Evolutionary conservation across 306 rosid species (phyloP), one percentile per base, ranked within the genome.

Genomic region (Amphicarpaea edgeworthii): DNA sequence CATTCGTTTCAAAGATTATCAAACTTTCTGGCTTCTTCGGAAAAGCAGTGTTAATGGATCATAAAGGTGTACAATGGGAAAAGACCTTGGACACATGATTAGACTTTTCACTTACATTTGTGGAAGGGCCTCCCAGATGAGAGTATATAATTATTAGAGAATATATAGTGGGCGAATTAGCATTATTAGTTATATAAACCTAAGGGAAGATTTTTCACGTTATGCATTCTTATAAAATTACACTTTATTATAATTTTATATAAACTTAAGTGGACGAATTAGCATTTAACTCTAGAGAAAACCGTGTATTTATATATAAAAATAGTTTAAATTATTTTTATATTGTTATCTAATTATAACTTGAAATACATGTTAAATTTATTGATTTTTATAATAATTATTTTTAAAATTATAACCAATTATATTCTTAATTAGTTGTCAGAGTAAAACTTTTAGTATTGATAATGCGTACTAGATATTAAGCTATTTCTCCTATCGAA

Each of bases 31-130:
- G 12, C 41, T 59, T 59, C 40, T 28, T 26, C 1, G 11, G 16
- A 26, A 24, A 26, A 26, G 5, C 5, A 3, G 32, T 28, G 32
- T 28, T 28, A 28, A 28, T 28, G 32, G 32, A 28, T 28, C 4
- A 28, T 28, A 2, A 28, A 28, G 32, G 32, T 28, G 32, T 28
- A 28, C 1, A 28, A 28, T 28, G 4, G 11, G 16, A 26, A 24
- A 26, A 26, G 5, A 5, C 41, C n/a, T 57, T 59, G 12, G 24
- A n/a, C 2, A 45, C 47, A 20, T 54, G 16, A 72, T 72, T 53
- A 38, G 51, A 23, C 34, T 15, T 58, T 37, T 63, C 38, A 28
- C 47, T 60, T 30, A 42, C 43, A 43, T 55, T 78, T 20, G 9
- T 37, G 10, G 19, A 58, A 30, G 37, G n/a, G 0, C 19, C 37